These are phyloP conservation scores for Coemansia sp. DNA, from an alignment of 192 early-diverging fungal genomes.

Conservation along the genomic window DNA sequence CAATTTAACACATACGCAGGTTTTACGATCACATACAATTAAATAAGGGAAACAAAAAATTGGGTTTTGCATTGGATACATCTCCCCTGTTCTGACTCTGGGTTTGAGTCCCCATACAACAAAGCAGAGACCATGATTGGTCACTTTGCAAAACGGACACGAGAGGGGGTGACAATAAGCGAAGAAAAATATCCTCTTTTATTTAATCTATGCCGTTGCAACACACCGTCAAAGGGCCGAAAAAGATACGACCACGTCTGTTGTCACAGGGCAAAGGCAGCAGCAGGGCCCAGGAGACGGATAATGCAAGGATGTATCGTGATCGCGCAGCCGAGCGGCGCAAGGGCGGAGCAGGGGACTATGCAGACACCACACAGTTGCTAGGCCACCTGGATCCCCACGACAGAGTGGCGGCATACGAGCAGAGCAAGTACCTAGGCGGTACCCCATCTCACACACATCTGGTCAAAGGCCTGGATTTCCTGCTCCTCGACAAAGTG, in stretches of 20 bases:
- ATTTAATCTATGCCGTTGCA: too few relatives aligned
- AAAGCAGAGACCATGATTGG: too few relatives aligned
- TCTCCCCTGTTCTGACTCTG: too few relatives aligned
- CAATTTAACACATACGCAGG: background rate
- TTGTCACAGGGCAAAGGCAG: background rate
- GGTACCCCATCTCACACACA: constrained; percentile 86
- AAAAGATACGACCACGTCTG: background rate
- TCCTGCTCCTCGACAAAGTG: constrained; percentile 71
- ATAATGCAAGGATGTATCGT: constrained; percentile 65
- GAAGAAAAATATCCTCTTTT: too few relatives aligned
- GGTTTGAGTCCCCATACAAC: too few relatives aligned
- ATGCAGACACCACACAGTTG: background rate
- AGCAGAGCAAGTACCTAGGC: constrained; percentile 86
- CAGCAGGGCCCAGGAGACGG: too few relatives aligned
- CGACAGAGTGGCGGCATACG: constrained; percentile 34
- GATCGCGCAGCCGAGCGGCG: constrained; percentile 92
- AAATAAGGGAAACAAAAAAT: too few relatives aligned
- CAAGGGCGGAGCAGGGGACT: constrained; percentile 37
- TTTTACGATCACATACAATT: too few relatives aligned
- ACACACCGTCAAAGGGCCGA: too few relatives aligned
- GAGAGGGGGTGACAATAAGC: too few relatives aligned
- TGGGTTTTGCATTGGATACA: background rate
- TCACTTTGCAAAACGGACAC: too few relatives aligned
- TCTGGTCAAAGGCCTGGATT: constrained; percentile 91
- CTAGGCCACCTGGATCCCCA: background rate